Conservation (phyloP, 768 basidiomycete species). For the Exidia glandulosa region DNA sequence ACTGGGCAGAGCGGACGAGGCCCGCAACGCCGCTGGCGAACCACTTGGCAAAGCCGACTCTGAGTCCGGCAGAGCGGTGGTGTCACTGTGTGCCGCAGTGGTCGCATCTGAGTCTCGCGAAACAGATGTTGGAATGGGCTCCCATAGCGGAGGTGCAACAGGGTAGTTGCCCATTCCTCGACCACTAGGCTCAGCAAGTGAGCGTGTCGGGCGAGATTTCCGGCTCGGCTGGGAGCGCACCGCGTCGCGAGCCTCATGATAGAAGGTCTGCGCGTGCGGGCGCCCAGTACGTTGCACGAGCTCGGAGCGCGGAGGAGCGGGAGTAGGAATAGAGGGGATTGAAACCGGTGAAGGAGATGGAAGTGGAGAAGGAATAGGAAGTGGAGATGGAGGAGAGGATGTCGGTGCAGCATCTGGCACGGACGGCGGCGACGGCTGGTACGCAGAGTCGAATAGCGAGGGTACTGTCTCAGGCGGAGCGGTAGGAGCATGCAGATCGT, state of each 20-base stretch:
- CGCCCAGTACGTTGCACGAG: background rate
- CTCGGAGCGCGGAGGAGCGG: too few species aligned
- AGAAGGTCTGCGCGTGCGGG: background rate
- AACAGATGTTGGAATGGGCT: background rate
- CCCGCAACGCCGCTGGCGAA: background rate
- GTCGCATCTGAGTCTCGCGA: too few species aligned
- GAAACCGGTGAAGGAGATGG: background rate
- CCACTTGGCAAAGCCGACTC: background rate
- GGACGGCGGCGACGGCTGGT: background rate
- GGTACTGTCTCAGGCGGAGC: background rate
- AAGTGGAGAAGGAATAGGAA: background rate
- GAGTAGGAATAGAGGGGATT: too few species aligned
- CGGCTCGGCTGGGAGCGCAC: background rate
- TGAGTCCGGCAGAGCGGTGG: background rate
- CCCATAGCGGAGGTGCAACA: background rate
- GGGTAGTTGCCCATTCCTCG: background rate
- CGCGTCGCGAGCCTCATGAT: background rate
- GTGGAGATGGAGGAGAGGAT: background rate
- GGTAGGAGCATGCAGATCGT: background rate
- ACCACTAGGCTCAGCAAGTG: background rate
- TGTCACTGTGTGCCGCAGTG: background rate
- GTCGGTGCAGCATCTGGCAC: background rate
- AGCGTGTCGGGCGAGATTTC: background rate
- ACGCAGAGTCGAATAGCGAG: background rate
- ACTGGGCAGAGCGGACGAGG: background rate